A percentile compares a stretch with the other conserved stretches of the same genome.
phyloP scores from a whole-genome alignment of 2,329 filamentous ascomycete species.

The Orbilia oligospora region DNA sequence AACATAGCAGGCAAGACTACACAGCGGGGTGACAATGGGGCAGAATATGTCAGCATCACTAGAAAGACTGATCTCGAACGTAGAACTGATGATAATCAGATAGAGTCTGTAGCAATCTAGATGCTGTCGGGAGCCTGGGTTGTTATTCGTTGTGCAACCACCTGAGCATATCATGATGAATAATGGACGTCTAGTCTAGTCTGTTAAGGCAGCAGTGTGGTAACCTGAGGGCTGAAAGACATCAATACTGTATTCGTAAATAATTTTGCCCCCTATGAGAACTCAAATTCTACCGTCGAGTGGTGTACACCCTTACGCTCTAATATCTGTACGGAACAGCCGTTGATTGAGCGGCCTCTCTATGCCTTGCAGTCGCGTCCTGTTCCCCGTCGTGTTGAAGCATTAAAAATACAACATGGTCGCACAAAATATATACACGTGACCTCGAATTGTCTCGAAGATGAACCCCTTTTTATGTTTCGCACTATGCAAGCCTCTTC shows the following conservation, averaged over 20 bases:
- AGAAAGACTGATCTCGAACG: background rate
- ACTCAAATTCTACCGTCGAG: background rate
- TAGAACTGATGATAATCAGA: no score
- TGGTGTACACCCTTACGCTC: background rate
- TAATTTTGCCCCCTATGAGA: no score
- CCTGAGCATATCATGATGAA: background rate
- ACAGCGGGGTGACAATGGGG: background rate
- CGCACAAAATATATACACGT: constrained; percentile 4
- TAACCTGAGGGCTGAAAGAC: background rate
- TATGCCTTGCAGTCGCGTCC: no score
- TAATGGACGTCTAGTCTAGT: no score
- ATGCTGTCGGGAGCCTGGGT: background rate
- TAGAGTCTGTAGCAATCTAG: background rate
- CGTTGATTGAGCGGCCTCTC: no score
- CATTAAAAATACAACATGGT: background rate
- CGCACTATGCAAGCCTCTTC: background rate
- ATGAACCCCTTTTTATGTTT: background rate
- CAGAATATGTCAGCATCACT: background rate
- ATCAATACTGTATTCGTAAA: background rate
- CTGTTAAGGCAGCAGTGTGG: background rate
- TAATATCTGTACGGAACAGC: background rate
- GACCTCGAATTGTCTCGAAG: background rate
- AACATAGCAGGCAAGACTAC: background rate
- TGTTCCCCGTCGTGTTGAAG: background rate
- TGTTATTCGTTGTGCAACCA: background rate